A percentile compares a stretch with the other conserved stretches of the same genome.
These are phyloP conservation scores for Magnusiomyces tetraspermus DNA, from an alignment of 1,139 yeast species.

Conservation along the genomic window DNA sequence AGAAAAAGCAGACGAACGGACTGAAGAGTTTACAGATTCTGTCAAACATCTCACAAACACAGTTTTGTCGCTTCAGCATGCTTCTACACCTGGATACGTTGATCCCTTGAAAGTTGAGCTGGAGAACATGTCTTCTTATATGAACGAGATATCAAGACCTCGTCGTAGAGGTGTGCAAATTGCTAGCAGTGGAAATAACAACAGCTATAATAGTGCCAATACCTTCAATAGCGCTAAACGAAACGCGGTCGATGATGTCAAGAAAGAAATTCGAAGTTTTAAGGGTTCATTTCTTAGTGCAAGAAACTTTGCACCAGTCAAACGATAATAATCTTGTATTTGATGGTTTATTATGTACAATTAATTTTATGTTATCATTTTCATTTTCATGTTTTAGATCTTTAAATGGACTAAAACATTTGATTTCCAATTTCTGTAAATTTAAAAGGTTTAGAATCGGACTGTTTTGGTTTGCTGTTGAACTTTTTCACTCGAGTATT, in stretches of 20 bases:
- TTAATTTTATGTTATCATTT: not conserved
- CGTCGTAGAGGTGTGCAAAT: not conserved
- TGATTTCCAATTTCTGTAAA: not conserved
- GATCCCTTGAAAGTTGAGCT: not conserved
- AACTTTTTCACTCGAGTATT: not conserved
- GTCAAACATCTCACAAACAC: not conserved
- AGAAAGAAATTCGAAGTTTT: constrained; percentile 29
- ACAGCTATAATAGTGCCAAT: not conserved
- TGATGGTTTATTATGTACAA: not conserved
- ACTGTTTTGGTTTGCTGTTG: not conserved
- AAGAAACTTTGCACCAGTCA: constrained; percentile 13
- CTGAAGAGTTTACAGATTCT: not conserved
- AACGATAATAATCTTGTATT: not conserved
- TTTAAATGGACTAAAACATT: not conserved
- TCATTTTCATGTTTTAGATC: not conserved
- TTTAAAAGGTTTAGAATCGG: too few relatives aligned
- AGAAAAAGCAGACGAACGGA: constrained; percentile 1
- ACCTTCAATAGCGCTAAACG: constrained; percentile 7
- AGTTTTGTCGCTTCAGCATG: not conserved
- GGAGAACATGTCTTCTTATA: not conserved
- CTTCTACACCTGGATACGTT: not conserved
- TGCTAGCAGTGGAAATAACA: not conserved
- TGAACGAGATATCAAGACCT: not conserved
- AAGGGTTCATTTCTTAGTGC: constrained; percentile 28
- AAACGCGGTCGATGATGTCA: constrained; percentile 20